Conservation (phyloP, 495 filamentous ascomycete species). For the Xylaria nigripes region DNA sequence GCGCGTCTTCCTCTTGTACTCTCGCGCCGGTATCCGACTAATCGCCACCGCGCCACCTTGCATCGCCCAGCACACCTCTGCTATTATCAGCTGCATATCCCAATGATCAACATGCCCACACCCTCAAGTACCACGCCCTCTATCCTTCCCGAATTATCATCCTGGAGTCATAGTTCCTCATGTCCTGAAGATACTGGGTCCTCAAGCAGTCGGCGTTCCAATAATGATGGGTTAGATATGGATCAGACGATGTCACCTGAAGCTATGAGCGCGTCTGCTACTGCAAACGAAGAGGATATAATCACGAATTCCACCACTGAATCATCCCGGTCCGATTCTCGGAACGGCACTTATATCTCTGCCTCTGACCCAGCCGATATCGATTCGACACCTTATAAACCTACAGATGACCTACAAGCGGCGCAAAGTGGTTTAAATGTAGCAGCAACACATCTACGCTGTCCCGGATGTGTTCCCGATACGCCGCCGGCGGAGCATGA, state of each 20-base stretch:
- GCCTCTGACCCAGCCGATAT: constrained; percentile 16
- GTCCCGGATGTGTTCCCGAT: constrained; percentile 12
- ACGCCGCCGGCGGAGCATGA: constrained; percentile 17
- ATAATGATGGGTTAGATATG: constrained; percentile 24
- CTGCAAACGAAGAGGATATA: constrained; percentile 1
- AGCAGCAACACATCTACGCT: constrained; percentile 7
- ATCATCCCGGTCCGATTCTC: constrained; percentile 28
- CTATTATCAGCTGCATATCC: constrained; percentile 1
- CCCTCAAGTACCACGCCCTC: constrained; percentile 37
- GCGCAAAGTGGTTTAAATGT: not conserved
- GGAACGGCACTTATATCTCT: constrained; percentile 20
- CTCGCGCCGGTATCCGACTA: constrained; percentile 3
- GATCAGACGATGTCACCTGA: constrained; percentile 20
- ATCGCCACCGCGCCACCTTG: constrained; percentile 2
- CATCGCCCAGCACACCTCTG: not conserved
- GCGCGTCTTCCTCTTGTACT: not conserved
- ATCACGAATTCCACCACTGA: constrained; percentile 26
- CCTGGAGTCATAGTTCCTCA: constrained; percentile 31
- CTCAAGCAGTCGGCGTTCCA: constrained; percentile 15
- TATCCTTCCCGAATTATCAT: constrained; percentile 32
- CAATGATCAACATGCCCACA: constrained; percentile 40
- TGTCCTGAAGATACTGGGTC: constrained; percentile 34
- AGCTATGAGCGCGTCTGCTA: constrained; percentile 12
- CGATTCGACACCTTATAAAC: constrained; percentile 28
- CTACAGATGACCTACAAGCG: constrained; percentile 17